phyloP scores from a whole-genome alignment of 805 yeast genomes.

The Ogataea nitratoaversa region DNA sequence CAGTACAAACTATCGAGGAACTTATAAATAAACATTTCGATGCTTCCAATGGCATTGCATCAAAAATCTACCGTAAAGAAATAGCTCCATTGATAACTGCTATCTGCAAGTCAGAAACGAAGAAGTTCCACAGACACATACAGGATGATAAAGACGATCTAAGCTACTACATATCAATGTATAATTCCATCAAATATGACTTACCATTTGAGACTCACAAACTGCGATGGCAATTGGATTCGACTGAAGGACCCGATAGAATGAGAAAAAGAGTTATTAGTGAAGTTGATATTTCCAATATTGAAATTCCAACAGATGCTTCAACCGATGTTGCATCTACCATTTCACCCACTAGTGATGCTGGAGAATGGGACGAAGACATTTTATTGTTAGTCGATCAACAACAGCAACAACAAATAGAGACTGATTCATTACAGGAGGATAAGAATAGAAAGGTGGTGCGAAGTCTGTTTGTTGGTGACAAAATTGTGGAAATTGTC shows the following conservation, averaged over 20 bases:
- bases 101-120: constrained; percentile 42
- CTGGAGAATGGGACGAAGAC: constrained; percentile 7
- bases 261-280: constrained; percentile 60
- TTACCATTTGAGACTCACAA: constrained; percentile 17
- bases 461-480: constrained; percentile 64
- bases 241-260: constrained; percentile 65
- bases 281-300: constrained; percentile 23
- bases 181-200: constrained; percentile 42
- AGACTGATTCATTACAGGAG: constrained; percentile 38
- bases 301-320: constrained; percentile 31
- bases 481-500: constrained; percentile 66
- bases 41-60: not conserved
- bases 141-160: constrained; percentile 67
- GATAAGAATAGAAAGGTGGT: constrained; percentile 75
- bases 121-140: constrained; percentile 45
- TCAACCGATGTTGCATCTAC: constrained; percentile 1
- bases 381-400: constrained; percentile 38
- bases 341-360: constrained; percentile 1
- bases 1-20: constrained; percentile 4
- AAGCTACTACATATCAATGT: constrained; percentile 43
- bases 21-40: not conserved
- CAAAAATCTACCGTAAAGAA: constrained; percentile 20
- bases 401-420: constrained; percentile 21
- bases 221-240: constrained; percentile 50
- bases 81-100: constrained; percentile 33